Base-by-base conservation (phyloP, 768 basidiomycete species). In the Hemileccinum rubropunctum region DNA sequence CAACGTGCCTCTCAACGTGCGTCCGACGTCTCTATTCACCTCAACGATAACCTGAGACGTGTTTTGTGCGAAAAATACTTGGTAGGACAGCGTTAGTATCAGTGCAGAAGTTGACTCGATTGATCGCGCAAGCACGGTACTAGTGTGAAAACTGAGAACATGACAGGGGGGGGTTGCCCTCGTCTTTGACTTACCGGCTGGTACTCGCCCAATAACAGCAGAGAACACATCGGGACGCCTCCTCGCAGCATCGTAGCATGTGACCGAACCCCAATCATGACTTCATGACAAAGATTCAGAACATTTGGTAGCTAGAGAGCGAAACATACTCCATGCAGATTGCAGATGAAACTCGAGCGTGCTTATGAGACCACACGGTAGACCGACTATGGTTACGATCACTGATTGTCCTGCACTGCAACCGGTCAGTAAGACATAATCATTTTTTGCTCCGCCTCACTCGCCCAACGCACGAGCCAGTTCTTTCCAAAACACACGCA, bases 361-460 rank as follows among this genome's bases (percentile, higher is more conserved):
- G 58, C 38, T 76, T 9, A 28, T n/a, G n/a, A 28, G 27, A 28
- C 4, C 27, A 28, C 27, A 28, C 9, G n/a, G n/a, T n/a, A n/a
- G n/a, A n/a, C n/a, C n/a, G n/a, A n/a, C n/a, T n/a, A n/a, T n/a
- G n/a, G n/a, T n/a, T n/a, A n/a, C n/a, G n/a, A n/a, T n/a, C n/a
- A n/a, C n/a, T n/a, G n/a, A n/a, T n/a, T n/a, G n/a, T n/a, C n/a
- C n/a, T n/a, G n/a, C n/a, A n/a, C n/a, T n/a, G n/a, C n/a, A n/a
- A n/a, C n/a, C n/a, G n/a, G n/a, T n/a, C n/a, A n/a, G n/a, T n/a
- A n/a, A n/a, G n/a, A n/a, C n/a, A n/a, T n/a, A n/a, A n/a, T n/a
- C n/a, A n/a, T n/a, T n/a, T 90, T 91, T 59, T 93, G 88, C 63
- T 95, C 93, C 12, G 93, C 89, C 66, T 95, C 93, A 58, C 84